A percentile compares a stretch with the other conserved stretches of the same genome.
phyloP scores from a whole-genome alignment of 129 eudicot genomes.

The Artemisia tridentata region DNA sequence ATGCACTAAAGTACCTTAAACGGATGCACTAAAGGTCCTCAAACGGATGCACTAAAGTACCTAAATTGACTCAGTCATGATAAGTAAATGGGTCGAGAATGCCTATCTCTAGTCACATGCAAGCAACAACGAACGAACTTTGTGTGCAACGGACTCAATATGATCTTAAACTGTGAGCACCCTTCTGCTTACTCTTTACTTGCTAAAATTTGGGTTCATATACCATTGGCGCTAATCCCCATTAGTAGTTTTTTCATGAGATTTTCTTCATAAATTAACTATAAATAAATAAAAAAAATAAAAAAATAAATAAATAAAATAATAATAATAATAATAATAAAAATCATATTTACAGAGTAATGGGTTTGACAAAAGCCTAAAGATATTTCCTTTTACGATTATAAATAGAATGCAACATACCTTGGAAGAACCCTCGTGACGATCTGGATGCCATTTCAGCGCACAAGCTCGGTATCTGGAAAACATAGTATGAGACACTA shows the following conservation, averaged over 20 bases:
- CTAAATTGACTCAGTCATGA: background rate
- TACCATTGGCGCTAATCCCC: too few relatives aligned
- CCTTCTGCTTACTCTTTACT: too few relatives aligned
- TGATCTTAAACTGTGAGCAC: too few relatives aligned
- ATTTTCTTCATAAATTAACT: background rate
- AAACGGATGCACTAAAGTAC: too few relatives aligned
- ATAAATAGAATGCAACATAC: slow-evolving; percentile 33
- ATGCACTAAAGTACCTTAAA: too few relatives aligned
- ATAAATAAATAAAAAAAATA: too few relatives aligned
- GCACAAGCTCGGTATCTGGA: slow-evolving; percentile 88
- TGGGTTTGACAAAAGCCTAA: background rate
- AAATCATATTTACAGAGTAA: background rate
- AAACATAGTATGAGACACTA: slow-evolving; percentile 9
- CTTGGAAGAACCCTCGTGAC: slow-evolving; percentile 89
- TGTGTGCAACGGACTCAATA: too few relatives aligned
- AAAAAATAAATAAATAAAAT: too few relatives aligned
- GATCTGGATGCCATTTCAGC: slow-evolving; percentile 96
- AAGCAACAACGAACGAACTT: background rate
- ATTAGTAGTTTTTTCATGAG: background rate
- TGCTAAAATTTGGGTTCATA: too few relatives aligned
- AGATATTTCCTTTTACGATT: background rate
- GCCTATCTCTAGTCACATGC: background rate
- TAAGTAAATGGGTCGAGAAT: background rate
- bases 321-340: too few relatives aligned
- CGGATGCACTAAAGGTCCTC: too few relatives aligned